Conservation (phyloP, 2,329 filamentous ascomycete species). For the Magnaporthales sp. region DNA sequence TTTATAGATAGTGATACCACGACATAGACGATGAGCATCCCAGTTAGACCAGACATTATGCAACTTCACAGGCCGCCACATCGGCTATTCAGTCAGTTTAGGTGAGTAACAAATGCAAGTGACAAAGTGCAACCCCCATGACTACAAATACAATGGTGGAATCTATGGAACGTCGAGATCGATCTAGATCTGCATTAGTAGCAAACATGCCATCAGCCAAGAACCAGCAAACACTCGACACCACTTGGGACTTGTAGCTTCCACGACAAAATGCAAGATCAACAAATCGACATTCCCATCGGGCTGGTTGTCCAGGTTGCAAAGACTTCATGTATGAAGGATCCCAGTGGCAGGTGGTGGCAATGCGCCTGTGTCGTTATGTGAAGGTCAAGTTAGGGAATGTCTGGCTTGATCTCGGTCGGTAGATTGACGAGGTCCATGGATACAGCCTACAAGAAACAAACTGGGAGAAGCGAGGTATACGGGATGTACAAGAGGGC, state of each 20-base stretch:
- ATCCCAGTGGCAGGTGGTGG: neutral
- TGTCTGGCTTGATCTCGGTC: no score
- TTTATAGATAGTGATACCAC: slow-evolving; percentile 2
- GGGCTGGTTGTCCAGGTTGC: neutral
- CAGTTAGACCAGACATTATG: neutral
- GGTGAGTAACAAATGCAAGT: neutral
- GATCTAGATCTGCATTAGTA: neutral
- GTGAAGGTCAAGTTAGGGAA: neutral
- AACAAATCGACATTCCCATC: neutral
- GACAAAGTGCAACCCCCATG: neutral
- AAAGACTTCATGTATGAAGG: neutral
- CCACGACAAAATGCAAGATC: neutral
- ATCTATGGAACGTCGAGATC: neutral
- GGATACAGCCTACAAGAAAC: no score
- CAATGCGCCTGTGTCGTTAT: neutral
- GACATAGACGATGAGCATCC: neutral
- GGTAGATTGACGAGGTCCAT: no score
- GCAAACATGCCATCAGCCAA: neutral
- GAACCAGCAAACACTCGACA: neutral
- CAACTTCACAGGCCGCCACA: neutral
- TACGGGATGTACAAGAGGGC: no score
- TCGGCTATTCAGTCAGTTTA: neutral
- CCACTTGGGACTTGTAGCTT: neutral
- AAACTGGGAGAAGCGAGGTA: no score
- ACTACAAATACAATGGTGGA: neutral